These are phyloP conservation scores for Thelonectria blattea DNA, from an alignment of 2,329 filamentous ascomycete genomes.

Conservation along the genomic window DNA sequence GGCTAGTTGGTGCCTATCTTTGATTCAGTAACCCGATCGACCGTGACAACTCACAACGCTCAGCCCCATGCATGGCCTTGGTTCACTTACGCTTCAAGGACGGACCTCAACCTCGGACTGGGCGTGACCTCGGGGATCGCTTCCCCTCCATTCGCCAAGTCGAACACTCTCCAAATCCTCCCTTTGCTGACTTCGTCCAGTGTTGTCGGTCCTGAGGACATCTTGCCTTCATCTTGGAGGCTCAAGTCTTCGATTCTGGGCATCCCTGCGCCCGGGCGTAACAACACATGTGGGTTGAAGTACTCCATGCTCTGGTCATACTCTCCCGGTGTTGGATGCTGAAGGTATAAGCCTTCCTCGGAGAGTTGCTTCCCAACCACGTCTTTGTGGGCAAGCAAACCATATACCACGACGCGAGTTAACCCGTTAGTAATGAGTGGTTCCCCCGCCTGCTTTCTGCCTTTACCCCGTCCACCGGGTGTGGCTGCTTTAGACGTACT, in stretches of 20 bases:
- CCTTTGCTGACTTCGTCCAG: too few relatives aligned
- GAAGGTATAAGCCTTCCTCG: conserved; percentile 1
- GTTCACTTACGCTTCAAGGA: background rate
- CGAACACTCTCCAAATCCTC: background rate
- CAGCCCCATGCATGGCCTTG: too few relatives aligned
- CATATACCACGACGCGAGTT: background rate
- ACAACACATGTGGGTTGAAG: conserved; percentile 16
- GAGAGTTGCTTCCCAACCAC: background rate
- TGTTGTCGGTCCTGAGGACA: background rate
- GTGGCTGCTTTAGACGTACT: background rate
- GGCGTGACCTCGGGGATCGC: too few relatives aligned
- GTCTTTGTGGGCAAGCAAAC: background rate
- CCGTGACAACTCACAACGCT: too few relatives aligned
- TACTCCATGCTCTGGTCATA: background rate
- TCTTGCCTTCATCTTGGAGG: background rate
- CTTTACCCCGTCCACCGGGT: too few relatives aligned
- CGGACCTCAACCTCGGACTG: background rate
- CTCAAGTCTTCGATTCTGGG: conserved; percentile 9
- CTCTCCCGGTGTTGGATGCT: conserved; percentile 3
- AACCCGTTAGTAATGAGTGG: background rate
- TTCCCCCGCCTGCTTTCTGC: background rate
- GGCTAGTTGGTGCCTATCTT: background rate
- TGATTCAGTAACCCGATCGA: too few relatives aligned
- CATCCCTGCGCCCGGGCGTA: conserved; percentile 18
- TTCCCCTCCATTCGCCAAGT: background rate